Evolutionary conservation across 2,329 filamentous ascomycete genomes (phyloP).

Genomic region (Phyllosticta citriasiana): DNA sequence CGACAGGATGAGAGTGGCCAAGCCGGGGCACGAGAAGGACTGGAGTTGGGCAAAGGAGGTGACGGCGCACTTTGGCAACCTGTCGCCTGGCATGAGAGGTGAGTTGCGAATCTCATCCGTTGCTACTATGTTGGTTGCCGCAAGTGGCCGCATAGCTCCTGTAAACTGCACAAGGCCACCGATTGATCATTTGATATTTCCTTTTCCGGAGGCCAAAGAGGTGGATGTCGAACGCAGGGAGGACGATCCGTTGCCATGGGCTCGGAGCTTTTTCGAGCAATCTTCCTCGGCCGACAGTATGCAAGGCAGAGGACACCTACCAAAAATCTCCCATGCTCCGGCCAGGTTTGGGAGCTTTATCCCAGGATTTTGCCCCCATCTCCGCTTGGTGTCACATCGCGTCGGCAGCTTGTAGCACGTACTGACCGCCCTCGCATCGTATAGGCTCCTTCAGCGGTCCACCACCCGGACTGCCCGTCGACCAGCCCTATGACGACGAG

Average conservation of each 20-base stretch:
- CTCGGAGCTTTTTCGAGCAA: background rate
- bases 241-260: background rate
- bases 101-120: conserved; percentile 14
- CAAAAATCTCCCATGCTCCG: background rate
- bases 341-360: background rate
- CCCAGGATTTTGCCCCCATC: background rate
- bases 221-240: conserved; percentile 1
- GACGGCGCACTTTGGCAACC: conserved; percentile 81
- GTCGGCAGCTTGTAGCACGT: conserved; percentile 3
- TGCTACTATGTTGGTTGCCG: background rate
- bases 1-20: conserved; percentile 51
- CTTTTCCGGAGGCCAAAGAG: background rate
- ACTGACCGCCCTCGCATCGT: conserved; percentile 36
- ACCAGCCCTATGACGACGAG: conserved; percentile 34
- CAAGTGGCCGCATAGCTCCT: background rate
- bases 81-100: conserved; percentile 70
- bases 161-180: background rate
- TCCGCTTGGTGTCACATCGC: background rate
- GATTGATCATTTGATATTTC: background rate
- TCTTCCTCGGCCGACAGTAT: background rate
- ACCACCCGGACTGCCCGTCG: conserved; percentile 39
- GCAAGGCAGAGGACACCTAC: conserved; percentile 1
- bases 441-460: conserved; percentile 54
- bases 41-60: conserved; percentile 78
- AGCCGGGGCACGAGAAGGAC: conserved; percentile 32